A percentile compares a stretch with the other conserved stretches of the same genome.
phyloP scores from a whole-genome alignment of 1,139 yeast genomes.

The Torulaspora pretoriensis region DNA sequence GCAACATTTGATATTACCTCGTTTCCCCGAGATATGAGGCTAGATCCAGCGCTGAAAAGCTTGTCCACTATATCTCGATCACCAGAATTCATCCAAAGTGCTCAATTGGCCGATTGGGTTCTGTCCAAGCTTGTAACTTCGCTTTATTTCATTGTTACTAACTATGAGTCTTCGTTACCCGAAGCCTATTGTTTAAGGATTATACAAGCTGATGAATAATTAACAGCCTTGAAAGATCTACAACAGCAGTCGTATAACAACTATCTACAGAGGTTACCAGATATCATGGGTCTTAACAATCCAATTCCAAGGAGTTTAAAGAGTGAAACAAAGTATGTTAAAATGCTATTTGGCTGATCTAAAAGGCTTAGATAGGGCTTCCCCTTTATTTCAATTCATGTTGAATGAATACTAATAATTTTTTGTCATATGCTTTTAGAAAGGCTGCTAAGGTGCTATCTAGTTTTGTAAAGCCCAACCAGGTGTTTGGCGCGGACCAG shows the following conservation, averaged over 20 bases:
- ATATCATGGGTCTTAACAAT: slow-evolving; percentile 72
- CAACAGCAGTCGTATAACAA: not conserved
- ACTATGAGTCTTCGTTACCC: slow-evolving; percentile 6
- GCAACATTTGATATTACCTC: slow-evolving; percentile 10
- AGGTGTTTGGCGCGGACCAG: slow-evolving; percentile 80
- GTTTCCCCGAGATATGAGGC: slow-evolving; percentile 10
- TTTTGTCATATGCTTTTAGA: slow-evolving; percentile 36
- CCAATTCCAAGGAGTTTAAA: slow-evolving; percentile 90
- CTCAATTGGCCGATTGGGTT: not conserved
- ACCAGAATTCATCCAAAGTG: slow-evolving; percentile 6
- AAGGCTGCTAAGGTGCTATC: slow-evolving; percentile 94
- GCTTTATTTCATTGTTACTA: not conserved
- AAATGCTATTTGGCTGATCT: not conserved
- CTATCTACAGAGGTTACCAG: not conserved
- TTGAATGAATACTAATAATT: not conserved
- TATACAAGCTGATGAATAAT: slow-evolving; percentile 1
- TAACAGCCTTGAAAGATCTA: not conserved
- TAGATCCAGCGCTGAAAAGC: slow-evolving; percentile 16
- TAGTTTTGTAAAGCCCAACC: slow-evolving; percentile 93
- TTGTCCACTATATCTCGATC: slow-evolving; percentile 22
- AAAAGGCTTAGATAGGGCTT: not conserved
- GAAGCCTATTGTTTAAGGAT: slow-evolving; percentile 1
- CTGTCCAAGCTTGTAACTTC: not conserved
- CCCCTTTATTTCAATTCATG: slow-evolving; percentile 1
- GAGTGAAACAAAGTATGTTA: slow-evolving; percentile 76